Conservation (phyloP, 768 basidiomycete genomes). For the Clitopilus passeckerianus region DNA sequence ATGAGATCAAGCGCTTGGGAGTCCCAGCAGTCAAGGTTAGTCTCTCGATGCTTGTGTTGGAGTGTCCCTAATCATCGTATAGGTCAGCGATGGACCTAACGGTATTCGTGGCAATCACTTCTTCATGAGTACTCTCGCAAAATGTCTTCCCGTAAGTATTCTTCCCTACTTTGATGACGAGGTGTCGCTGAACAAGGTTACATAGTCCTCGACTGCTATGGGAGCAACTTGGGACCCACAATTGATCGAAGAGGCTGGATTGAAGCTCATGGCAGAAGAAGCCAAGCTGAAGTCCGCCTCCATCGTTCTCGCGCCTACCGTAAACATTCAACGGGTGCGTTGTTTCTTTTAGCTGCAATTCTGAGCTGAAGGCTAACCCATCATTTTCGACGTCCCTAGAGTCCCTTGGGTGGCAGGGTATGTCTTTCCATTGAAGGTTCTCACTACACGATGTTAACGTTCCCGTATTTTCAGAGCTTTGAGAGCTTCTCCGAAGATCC, state of each 20-base stretch:
- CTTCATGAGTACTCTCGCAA: constrained; percentile 78
- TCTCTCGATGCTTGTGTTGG: background rate
- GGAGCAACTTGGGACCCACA: constrained; percentile 71
- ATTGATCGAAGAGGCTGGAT: constrained; percentile 57
- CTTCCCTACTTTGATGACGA: background rate
- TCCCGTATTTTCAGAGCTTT: constrained; percentile 45
- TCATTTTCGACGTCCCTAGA: constrained; percentile 27
- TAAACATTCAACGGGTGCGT: constrained; percentile 75
- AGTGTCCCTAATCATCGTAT: background rate
- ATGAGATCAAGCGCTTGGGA: constrained; percentile 56
- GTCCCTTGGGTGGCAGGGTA: constrained; percentile 67
- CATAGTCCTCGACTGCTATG: constrained; percentile 61
- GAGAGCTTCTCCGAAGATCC: constrained; percentile 83
- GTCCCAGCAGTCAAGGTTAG: constrained; percentile 67
- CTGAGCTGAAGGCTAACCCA: constrained; percentile 1
- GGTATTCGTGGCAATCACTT: constrained; percentile 72
- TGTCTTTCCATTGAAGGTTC: constrained; percentile 10
- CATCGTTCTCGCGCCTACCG: constrained; percentile 73
- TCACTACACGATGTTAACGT: background rate
- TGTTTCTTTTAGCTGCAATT: background rate
- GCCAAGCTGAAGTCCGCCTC: constrained; percentile 68
- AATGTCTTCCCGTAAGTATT: constrained; percentile 59
- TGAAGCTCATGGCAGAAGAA: constrained; percentile 64
- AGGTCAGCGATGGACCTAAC: constrained; percentile 81
- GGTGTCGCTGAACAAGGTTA: background rate